Conservation (phyloP, 176 grass and related monocot genomes). For the Raddia guianensis region DNA sequence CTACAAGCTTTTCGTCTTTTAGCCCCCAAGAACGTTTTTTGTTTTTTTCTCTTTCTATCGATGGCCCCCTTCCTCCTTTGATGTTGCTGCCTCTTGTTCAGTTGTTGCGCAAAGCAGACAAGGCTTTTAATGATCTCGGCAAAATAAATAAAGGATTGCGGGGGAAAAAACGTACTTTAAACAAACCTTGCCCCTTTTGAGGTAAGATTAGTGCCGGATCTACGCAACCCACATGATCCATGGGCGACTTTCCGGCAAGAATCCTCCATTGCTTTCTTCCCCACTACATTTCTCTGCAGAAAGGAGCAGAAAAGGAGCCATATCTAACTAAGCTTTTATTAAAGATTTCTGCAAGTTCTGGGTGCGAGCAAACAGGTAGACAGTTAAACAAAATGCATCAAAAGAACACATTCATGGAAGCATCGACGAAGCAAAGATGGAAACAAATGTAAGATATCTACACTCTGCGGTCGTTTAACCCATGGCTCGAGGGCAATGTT, state of each 20-base stretch:
- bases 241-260: conserved; percentile 47
- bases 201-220: conserved; percentile 81
- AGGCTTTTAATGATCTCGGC: conserved; percentile 40
- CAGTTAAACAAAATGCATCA: conserved; percentile 36
- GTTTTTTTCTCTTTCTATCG: conserved; percentile 17
- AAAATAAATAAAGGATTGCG: conserved; percentile 22
- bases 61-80: not conserved
- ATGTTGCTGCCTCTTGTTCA: conserved; percentile 23
- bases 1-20: conserved; percentile 30
- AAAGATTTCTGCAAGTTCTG: conserved; percentile 50
- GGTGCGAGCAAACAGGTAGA: conserved; percentile 34
- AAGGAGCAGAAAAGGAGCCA: conserved; percentile 44
- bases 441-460: conserved; percentile 26
- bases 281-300: conserved; percentile 47
- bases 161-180: conserved; percentile 48
- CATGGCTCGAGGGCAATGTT: conserved; percentile 16
- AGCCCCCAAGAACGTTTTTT: conserved; percentile 2
- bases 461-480: conserved; percentile 12
- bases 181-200: conserved; percentile 50
- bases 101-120: conserved; percentile 40
- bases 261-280: conserved; percentile 46
- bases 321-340: conserved; percentile 44
- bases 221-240: conserved; percentile 79
- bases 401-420: conserved; percentile 28
- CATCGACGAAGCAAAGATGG: conserved; percentile 27